These are phyloP conservation scores for Colletotrichum lindemuthianum DNA, from an alignment of 2,329 filamentous ascomycete species.

Conservation along the genomic window DNA sequence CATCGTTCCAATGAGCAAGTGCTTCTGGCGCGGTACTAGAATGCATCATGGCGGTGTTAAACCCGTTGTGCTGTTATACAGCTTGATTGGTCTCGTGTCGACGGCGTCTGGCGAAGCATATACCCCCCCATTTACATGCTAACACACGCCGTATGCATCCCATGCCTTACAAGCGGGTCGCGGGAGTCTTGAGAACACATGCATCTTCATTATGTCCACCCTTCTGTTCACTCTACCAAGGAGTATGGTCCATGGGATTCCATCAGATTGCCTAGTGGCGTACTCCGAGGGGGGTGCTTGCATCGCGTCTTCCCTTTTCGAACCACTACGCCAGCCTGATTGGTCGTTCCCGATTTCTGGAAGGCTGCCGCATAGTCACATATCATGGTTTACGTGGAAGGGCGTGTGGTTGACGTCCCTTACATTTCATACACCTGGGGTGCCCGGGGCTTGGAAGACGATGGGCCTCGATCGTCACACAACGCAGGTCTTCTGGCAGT, in stretches of 20 bases:
- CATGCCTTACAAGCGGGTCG: neutral
- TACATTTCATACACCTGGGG: neutral
- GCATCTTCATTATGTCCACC: neutral
- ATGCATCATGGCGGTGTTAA: no score
- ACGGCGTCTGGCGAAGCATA: constrained; percentile 15
- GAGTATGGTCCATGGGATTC: neutral
- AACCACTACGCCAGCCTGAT: constrained; percentile 6
- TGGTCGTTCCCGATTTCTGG: constrained; percentile 30
- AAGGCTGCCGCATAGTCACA: constrained; percentile 18
- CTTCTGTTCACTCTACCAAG: neutral
- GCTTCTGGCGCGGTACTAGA: neutral
- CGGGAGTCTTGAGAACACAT: constrained; percentile 11
- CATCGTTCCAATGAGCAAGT: constrained; percentile 1
- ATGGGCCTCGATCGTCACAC: constrained; percentile 3
- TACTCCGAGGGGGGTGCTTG: constrained; percentile 6
- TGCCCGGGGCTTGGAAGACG: constrained; percentile 7
- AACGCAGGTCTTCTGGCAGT: constrained; percentile 4
- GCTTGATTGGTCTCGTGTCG: constrained; percentile 6
- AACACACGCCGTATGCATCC: constrained; percentile 1
- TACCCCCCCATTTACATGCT: neutral
- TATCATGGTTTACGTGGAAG: neutral
- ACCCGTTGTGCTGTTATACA: constrained; percentile 1
- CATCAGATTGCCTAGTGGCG: constrained; percentile 25
- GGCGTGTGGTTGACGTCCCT: neutral
- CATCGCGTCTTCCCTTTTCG: constrained; percentile 16